Evolutionary conservation across 2,329 filamentous ascomycete species (phyloP).

Genomic region (Capronia coronata): DNA sequence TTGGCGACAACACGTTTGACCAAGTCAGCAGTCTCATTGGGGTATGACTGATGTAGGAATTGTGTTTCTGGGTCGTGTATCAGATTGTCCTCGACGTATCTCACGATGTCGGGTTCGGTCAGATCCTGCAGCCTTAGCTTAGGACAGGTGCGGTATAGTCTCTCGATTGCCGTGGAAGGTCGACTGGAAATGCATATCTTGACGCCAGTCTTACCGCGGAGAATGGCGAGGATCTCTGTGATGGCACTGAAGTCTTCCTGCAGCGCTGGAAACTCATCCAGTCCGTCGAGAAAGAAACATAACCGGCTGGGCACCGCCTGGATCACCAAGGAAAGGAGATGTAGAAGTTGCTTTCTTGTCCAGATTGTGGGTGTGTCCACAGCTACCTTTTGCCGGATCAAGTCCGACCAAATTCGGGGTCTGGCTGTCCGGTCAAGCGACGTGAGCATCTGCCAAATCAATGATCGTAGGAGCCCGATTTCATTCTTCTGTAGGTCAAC

Average conservation of each 20-base stretch:
- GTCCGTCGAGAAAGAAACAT: constrained; percentile 3
- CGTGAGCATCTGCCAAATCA: neutral
- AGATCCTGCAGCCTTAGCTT: neutral
- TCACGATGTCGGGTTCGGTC: neutral
- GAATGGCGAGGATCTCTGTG: neutral
- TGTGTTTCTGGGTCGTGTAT: neutral
- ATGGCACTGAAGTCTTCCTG: neutral
- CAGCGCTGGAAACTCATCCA: constrained; percentile 5
- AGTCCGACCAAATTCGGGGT: neutral
- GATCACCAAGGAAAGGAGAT: neutral
- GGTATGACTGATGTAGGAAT: neutral
- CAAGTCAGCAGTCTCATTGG: neutral
- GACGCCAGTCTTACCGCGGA: neutral
- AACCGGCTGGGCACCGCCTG: neutral
- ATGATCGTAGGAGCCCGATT: constrained; percentile 1
- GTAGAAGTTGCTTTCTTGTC: constrained; percentile 1
- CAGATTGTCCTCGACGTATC: constrained; percentile 1
- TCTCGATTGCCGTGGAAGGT: neutral
- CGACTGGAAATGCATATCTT: constrained; percentile 5
- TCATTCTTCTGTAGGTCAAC: constrained; percentile 3
- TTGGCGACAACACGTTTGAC: neutral
- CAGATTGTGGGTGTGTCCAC: neutral
- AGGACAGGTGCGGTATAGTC: neutral
- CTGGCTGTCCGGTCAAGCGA: neutral
- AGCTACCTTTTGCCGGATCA: neutral